A percentile compares a stretch with the other conserved stretches of the same genome.
phyloP scores from a whole-genome alignment of 1,284 basidiomycete species.

The Pascua guehoae region DNA sequence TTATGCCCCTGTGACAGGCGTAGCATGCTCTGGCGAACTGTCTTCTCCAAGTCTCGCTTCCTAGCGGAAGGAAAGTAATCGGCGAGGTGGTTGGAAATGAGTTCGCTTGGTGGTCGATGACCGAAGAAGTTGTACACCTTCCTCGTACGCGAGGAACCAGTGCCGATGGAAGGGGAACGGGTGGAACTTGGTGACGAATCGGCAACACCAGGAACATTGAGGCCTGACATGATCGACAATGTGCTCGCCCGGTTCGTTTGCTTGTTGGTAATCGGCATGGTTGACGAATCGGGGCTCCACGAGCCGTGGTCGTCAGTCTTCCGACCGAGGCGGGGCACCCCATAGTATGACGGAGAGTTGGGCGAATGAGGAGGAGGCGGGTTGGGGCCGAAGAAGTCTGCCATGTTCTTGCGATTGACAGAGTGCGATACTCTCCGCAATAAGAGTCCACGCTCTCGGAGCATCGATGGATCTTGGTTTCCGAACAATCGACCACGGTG shows the following conservation, averaged over 20 bases:
- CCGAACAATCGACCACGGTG: constrained; percentile 57
- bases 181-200: constrained; percentile 47
- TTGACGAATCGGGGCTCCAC: constrained; percentile 1
- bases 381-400: constrained; percentile 59
- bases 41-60: constrained; percentile 80
- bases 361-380: constrained; percentile 50
- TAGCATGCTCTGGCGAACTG: constrained; percentile 72
- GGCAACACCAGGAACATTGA: constrained; percentile 73
- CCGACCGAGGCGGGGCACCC: constrained; percentile 35
- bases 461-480: constrained; percentile 8
- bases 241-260: constrained; percentile 88
- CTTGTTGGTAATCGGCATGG: constrained; percentile 45
- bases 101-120: constrained; percentile 91
- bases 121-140: constrained; percentile 94
- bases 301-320: constrained; percentile 11
- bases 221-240: constrained; percentile 86
- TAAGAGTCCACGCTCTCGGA: constrained; percentile 73
- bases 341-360: constrained; percentile 51
- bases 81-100: constrained; percentile 92
- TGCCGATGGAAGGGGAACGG: constrained; percentile 45
- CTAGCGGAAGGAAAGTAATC: constrained; percentile 95
- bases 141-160: constrained; percentile 39
- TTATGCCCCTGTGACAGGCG: constrained; percentile 50
- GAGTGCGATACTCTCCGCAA: constrained; percentile 58
- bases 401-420: constrained; percentile 53